Conservation (phyloP, 78 protist genomes). For the Dictyostelium intermedium region DNA sequence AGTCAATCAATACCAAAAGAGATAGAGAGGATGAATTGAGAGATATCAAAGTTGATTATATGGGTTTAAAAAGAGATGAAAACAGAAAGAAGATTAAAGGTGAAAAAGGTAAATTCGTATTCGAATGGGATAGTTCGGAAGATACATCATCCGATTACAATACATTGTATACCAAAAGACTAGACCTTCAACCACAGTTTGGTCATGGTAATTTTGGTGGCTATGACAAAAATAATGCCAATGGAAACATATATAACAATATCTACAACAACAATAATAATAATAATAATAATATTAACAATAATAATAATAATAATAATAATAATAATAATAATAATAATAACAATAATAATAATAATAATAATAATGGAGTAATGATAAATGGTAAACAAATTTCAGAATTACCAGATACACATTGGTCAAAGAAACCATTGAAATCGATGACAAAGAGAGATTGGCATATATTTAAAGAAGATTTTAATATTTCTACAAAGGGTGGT, state of each 20-base stretch:
- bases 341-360: background rate
- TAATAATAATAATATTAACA: background rate
- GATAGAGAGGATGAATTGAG: constrained; percentile 25
- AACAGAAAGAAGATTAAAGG: constrained; percentile 62
- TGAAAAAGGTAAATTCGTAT: constrained; percentile 69
- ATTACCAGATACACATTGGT: constrained; percentile 89
- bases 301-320: background rate
- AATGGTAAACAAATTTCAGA: background rate
- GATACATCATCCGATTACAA: constrained; percentile 87
- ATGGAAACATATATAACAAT: background rate
- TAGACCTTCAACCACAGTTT: constrained; percentile 75
- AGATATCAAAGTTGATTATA: constrained; percentile 43
- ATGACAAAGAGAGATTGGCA: constrained; percentile 99
- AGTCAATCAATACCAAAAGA: constrained; percentile 20
- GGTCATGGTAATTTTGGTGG: constrained; percentile 89
- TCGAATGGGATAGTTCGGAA: constrained; percentile 92
- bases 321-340: background rate
- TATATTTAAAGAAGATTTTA: constrained; percentile 96
- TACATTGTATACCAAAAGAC: constrained; percentile 55
- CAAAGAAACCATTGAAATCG: constrained; percentile 88
- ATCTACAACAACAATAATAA: background rate
- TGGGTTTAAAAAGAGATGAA: constrained; percentile 24
- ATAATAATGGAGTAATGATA: background rate
- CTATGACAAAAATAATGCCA: background rate
- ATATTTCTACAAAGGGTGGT: constrained; percentile 91